Evolutionary conservation across 352 stramenopile species (phyloP), one percentile per base, ranked within the genome.

Genomic region (Pythium insidiosum): DNA sequence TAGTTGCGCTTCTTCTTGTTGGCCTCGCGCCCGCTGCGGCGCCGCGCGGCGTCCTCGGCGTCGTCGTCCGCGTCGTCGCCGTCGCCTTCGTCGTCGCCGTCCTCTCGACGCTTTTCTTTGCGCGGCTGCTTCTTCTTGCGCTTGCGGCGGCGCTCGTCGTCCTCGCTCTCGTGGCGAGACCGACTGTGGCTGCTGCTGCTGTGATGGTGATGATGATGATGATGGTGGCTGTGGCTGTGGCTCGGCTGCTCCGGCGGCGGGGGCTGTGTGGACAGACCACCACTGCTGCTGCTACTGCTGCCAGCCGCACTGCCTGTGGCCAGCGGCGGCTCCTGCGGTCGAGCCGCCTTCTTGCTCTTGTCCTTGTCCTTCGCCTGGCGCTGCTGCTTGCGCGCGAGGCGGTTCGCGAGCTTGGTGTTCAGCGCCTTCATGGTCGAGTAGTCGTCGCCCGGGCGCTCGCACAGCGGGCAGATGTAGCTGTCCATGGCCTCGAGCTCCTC

Each of bases 401-500:
- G 63, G 53, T 94, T 94, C 51, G 82, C 82, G 15, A 80, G 53
- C 22, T 56, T 55, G 38, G 82, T 94, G 58, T 94, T 94, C 6
- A 77, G 69, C 31, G 79, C 73, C 38, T 67, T 84, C 42, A 78
- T 58, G 34, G 58, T 49, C 15, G 50, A 60, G 39, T 73, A 90
- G 48, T 94, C 76, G 51, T 94, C 82, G 38, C 46, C 52, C 1
- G 79, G 60, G 6, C 42, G 50, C 61, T 94, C 82, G 40, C 82
- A 94, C 6, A 94, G 59, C 36, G 82, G 82, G 31, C 82, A 94
- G 33, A 94, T 73, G 60, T 92, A 94, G 45, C 66, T 73, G 51
- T 88, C 73, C 36, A 94, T 68, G 26, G 72, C 73, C 54, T 94
- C 79, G 5, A 93, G 65, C 56, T 96, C 84, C 43, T 92, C 66